Percentiles rank a stretch among this genome's conserved stretches.
phyloP scores from a whole-genome alignment of 305 asterid genomes.

The Plantago coronopus region DNA sequence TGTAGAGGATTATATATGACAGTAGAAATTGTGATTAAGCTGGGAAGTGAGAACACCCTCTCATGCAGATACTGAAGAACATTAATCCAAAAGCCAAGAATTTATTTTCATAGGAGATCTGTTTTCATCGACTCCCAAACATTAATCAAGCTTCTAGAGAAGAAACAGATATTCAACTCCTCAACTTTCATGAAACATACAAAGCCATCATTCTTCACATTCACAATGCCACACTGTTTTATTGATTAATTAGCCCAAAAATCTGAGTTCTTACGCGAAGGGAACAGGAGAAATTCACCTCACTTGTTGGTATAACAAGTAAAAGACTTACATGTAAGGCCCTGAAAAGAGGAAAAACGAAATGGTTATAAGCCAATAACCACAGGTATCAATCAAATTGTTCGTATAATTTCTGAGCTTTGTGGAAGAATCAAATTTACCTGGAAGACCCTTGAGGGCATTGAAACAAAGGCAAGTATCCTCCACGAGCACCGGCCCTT shows the following conservation, averaged over 20 bases:
- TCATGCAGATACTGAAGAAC: not conserved
- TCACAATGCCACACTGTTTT: conserved; percentile 7
- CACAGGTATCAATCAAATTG: no score
- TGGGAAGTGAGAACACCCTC: not conserved
- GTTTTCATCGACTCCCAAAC: not conserved
- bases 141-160: not conserved
- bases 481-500: conserved; percentile 97
- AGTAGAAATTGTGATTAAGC: not conserved
- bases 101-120: not conserved
- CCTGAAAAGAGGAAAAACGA: conserved; percentile 41
- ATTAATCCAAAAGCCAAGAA: not conserved
- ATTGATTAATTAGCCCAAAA: conserved; percentile 17
- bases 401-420: no score
- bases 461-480: conserved; percentile 97
- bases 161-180: not conserved
- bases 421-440: conserved; percentile 27
- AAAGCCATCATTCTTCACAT: conserved; percentile 11
- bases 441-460: conserved; percentile 91
- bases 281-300: conserved; percentile 29
- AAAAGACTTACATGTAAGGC: conserved; percentile 86
- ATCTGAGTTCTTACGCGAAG: not conserved
- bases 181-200: not conserved
- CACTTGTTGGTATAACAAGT: conserved; percentile 16
- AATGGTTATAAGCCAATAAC: not conserved
- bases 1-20: not conserved